Percentiles rank a stretch among this genome's conserved stretches.
phyloP scores from a whole-genome alignment of 441 rosid genomes.

The Syzygium malaccense region DNA sequence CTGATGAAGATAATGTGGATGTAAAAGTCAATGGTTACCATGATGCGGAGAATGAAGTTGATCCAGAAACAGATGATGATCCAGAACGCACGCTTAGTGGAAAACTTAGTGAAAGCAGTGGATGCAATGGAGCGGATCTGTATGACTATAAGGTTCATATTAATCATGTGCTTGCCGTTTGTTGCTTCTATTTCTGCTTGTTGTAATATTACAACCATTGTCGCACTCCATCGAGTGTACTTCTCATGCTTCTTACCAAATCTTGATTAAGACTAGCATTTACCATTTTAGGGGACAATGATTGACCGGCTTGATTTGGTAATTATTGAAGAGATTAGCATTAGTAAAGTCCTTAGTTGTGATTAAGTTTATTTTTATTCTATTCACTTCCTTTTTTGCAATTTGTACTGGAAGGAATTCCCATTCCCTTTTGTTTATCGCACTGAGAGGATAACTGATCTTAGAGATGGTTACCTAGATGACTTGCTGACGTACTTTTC shows the following conservation, averaged over 20 bases:
- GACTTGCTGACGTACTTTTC: not conserved
- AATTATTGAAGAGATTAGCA: not conserved
- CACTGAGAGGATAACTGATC: not conserved
- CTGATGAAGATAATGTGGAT: conserved; percentile 79
- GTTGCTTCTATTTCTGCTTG: not conserved
- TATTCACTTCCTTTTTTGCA: not conserved
- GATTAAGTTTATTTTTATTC: not conserved
- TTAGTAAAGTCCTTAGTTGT: not conserved
- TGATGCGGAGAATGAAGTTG: conserved; percentile 87
- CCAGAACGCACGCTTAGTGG: conserved; percentile 68
- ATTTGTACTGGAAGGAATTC: not conserved
- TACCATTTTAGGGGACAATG: not conserved
- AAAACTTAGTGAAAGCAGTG: conserved; percentile 94
- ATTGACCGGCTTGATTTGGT: not conserved
- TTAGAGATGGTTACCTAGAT: not conserved
- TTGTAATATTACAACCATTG: not conserved
- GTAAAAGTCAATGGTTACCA: conserved; percentile 64
- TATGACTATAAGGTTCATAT: conserved; percentile 78
- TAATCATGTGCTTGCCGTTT: not conserved
- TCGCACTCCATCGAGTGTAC: not conserved
- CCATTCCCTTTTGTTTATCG: not conserved
- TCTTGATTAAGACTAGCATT: not conserved
- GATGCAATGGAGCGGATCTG: conserved; percentile 80
- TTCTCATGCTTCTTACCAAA: not conserved
- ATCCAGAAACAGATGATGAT: conserved; percentile 77